These are phyloP conservation scores for Dinochytrium kinnereticum DNA, from an alignment of 371 early-diverging fungal species.

Conservation along the genomic window DNA sequence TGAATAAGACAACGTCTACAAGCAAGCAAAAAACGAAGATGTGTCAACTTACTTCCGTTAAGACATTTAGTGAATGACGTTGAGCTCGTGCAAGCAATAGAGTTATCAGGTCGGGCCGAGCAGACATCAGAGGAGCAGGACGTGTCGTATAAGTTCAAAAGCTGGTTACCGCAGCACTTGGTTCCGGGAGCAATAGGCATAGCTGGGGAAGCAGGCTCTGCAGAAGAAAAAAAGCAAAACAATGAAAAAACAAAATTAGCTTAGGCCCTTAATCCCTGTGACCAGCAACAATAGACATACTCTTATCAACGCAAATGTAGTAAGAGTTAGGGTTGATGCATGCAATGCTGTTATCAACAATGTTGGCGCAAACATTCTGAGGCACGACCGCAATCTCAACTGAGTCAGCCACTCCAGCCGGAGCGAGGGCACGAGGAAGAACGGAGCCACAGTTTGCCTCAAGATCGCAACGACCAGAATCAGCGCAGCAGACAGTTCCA, in stretches of 20 bases:
- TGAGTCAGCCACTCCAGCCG: background rate
- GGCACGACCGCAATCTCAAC: background rate
- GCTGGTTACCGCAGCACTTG: conserved; percentile 18
- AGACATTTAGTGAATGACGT: too few species aligned
- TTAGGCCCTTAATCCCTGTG: too few species aligned
- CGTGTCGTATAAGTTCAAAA: too few species aligned
- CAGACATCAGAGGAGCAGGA: background rate
- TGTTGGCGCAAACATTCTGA: conserved; percentile 22
- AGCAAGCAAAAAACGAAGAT: too few species aligned
- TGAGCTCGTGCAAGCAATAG: too few species aligned
- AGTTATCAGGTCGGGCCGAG: too few species aligned
- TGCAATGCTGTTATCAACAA: conserved; percentile 24
- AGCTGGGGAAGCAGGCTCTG: background rate
- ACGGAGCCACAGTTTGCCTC: conserved; percentile 19
- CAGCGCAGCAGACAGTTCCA: conserved; percentile 39
- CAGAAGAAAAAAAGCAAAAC: background rate
- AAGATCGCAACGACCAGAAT: conserved; percentile 25
- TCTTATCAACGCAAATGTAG: conserved; percentile 5
- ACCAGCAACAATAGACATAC: too few species aligned
- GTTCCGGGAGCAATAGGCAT: conserved; percentile 14
- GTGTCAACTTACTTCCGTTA: too few species aligned
- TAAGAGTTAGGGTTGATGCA: conserved; percentile 31
- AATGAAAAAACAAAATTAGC: too few species aligned
- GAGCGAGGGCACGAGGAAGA: conserved; percentile 10
- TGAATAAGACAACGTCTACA: background rate